A percentile compares a stretch with the other conserved stretches of the same genome.
phyloP scores from a whole-genome alignment of 371 early-diverging fungal species.

The Dichotomocladium elegans region DNA sequence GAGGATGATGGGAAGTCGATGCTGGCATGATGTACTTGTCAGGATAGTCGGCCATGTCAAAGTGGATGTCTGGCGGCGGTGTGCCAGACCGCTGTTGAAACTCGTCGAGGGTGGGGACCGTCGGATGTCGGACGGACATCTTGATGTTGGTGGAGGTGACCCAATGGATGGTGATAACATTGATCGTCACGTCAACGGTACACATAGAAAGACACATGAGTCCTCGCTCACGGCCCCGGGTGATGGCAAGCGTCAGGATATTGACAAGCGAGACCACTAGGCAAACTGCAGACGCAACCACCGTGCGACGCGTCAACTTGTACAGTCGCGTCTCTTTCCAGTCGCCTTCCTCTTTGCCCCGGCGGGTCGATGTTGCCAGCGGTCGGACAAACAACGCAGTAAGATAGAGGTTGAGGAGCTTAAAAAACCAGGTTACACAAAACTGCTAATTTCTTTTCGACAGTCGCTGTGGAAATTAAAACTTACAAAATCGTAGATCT shows the following conservation, averaged over 20 bases:
- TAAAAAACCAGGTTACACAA: not conserved
- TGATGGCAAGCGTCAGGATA: slow-evolving; percentile 38
- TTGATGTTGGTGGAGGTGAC: not conserved
- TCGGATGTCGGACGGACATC: slow-evolving; percentile 7
- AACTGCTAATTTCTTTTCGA: too few relatives aligned
- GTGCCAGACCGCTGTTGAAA: not conserved
- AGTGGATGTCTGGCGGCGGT: not conserved
- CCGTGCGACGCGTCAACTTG: slow-evolving; percentile 41
- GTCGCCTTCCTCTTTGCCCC: slow-evolving; percentile 13
- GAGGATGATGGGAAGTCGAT: not conserved
- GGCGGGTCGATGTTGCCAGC: slow-evolving; percentile 26
- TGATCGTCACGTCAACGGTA: slow-evolving; percentile 54
- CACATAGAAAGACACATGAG: slow-evolving; percentile 48
- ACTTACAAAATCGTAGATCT: slow-evolving; percentile 41
- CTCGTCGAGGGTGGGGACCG: not conserved
- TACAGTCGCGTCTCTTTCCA: slow-evolving; percentile 44
- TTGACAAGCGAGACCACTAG: slow-evolving; percentile 46
- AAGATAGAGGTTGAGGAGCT: slow-evolving; percentile 37
- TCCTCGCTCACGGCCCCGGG: slow-evolving; percentile 47
- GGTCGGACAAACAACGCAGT: slow-evolving; percentile 47
- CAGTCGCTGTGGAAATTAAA: not conserved
- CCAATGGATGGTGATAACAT: slow-evolving; percentile 53
- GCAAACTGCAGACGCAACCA: slow-evolving; percentile 48
- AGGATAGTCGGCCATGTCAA: slow-evolving; percentile 3
- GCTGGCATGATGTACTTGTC: slow-evolving; percentile 7